A percentile compares a stretch with the other conserved stretches of the same genome.
Evolutionary conservation across 2,329 filamentous ascomycete species (phyloP).

Genomic region (Bipolaris oryzae): DNA sequence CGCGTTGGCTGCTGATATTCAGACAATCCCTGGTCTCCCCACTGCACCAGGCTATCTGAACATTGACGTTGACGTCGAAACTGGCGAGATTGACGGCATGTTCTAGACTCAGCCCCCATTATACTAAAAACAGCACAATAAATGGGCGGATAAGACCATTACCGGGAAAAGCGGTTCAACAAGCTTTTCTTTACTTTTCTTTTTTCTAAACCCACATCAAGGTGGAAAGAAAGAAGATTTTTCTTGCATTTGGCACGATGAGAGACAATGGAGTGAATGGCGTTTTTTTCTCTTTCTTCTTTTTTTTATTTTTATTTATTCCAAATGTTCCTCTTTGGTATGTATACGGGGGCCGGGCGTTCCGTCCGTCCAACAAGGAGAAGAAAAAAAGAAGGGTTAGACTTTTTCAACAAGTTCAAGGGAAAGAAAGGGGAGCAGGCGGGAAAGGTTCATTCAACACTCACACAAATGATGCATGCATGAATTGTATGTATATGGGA

Average conservation of each 20-base stretch:
- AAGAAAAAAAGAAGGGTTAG: not conserved
- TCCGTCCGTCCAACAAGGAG: not conserved
- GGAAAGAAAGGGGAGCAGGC: not conserved
- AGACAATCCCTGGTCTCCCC: slow-evolving; percentile 94
- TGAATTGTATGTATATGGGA: not conserved
- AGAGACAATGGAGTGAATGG: not conserved
- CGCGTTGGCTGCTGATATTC: slow-evolving; percentile 93
- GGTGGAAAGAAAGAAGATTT: not conserved
- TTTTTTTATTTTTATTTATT: not conserved
- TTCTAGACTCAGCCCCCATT: slow-evolving; percentile 65
- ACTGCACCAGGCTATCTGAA: slow-evolving; percentile 96
- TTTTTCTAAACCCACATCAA: not conserved
- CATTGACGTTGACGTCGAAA: slow-evolving; percentile 70
- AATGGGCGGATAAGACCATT: not conserved
- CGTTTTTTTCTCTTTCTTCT: not conserved
- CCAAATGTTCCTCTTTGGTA: too few species aligned
- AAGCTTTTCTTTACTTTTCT: slow-evolving; percentile 11
- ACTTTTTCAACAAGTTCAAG: not conserved
- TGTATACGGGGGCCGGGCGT: too few species aligned
- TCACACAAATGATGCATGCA: not conserved
- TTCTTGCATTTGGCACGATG: not conserved
- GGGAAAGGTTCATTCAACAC: not conserved
- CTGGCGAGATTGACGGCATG: slow-evolving; percentile 68
- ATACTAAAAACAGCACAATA: not conserved
- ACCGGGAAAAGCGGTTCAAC: slow-evolving; percentile 8